phyloP scores from a whole-genome alignment of 495 filamentous ascomycete species.

The Penicillium robsamsonii region DNA sequence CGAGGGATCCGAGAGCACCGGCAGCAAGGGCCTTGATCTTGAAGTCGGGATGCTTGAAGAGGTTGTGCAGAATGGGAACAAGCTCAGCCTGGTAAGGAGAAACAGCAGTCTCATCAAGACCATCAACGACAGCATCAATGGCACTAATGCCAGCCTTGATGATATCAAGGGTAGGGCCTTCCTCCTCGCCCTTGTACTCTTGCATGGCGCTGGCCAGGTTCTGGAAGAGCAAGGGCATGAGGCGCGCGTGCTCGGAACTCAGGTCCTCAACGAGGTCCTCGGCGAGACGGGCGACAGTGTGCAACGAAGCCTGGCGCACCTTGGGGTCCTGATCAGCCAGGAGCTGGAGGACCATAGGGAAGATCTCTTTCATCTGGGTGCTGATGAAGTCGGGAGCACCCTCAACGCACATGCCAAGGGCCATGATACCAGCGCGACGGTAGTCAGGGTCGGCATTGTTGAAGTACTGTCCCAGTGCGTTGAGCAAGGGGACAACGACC shows the following conservation, averaged over 20 bases:
- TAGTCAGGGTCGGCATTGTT: slow-evolving; percentile 67
- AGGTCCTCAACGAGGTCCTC: slow-evolving; percentile 92
- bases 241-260: slow-evolving; percentile 71
- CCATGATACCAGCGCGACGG: slow-evolving; percentile 85
- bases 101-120: slow-evolving; percentile 80
- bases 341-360: slow-evolving; percentile 81
- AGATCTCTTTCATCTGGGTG: slow-evolving; percentile 79
- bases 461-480: slow-evolving; percentile 78
- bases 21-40: slow-evolving; percentile 88
- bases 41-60: slow-evolving; percentile 79
- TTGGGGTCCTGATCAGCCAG: slow-evolving; percentile 77
- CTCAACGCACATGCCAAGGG: slow-evolving; percentile 91
- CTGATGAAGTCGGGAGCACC: slow-evolving; percentile 95
- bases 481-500: slow-evolving; percentile 88
- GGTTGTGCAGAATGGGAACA: slow-evolving; percentile 74
- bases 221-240: slow-evolving; percentile 81
- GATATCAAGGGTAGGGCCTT: slow-evolving; percentile 66
- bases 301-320: slow-evolving; percentile 82
- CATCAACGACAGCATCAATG: slow-evolving; percentile 86
- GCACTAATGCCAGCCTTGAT: slow-evolving; percentile 87
- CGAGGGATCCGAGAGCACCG: slow-evolving; percentile 86
- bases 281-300: slow-evolving; percentile 81
- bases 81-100: slow-evolving; percentile 76
- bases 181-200: slow-evolving; percentile 60
- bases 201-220: slow-evolving; percentile 79